phyloP scores from a whole-genome alignment of 2,329 filamentous ascomycete genomes.

The Talaromyces pinophilus region DNA sequence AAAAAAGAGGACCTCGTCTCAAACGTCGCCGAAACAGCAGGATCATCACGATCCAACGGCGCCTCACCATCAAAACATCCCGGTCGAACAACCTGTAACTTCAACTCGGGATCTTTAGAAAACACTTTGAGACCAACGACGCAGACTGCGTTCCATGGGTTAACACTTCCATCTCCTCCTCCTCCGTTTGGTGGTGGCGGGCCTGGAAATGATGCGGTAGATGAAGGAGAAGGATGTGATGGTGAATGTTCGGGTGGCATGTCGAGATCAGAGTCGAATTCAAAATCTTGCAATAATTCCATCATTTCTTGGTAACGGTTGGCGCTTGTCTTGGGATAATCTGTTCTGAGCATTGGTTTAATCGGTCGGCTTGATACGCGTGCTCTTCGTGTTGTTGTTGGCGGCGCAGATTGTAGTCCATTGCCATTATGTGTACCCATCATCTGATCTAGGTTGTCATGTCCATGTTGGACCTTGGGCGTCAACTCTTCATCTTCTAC shows the following conservation, averaged over 20 bases:
- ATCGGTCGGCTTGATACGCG: conserved; percentile 23
- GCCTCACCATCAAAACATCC: conserved; percentile 41
- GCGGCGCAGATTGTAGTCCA: background rate
- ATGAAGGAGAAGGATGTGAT: background rate
- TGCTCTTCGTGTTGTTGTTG: conserved; percentile 8
- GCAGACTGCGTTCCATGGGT: conserved; percentile 63
- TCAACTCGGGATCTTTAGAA: conserved; percentile 53
- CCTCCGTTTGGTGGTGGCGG: conserved; percentile 22
- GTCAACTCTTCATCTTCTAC: background rate
- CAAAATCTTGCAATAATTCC: conserved; percentile 43
- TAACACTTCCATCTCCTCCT: conserved; percentile 29
- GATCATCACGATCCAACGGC: conserved; percentile 37
- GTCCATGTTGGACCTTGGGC: background rate
- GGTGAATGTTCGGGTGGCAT: conserved; percentile 38
- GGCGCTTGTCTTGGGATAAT: conserved; percentile 27
- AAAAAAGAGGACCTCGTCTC: conserved; percentile 19
- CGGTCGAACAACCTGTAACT: conserved; percentile 55
- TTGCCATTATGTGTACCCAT: background rate
- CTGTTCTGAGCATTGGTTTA: conserved; percentile 31
- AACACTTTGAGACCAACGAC: conserved; percentile 62
- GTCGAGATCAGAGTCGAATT: conserved; percentile 47
- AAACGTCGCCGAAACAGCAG: conserved; percentile 21
- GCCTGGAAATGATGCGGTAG: conserved; percentile 5
- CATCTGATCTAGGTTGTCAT: background rate
- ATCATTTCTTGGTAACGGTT: conserved; percentile 31